Evolutionary conservation across 2,329 filamentous ascomycete genomes (phyloP), one percentile per base, ranked within the genome.

Genomic region (Epicoccum sorghinum): DNA sequence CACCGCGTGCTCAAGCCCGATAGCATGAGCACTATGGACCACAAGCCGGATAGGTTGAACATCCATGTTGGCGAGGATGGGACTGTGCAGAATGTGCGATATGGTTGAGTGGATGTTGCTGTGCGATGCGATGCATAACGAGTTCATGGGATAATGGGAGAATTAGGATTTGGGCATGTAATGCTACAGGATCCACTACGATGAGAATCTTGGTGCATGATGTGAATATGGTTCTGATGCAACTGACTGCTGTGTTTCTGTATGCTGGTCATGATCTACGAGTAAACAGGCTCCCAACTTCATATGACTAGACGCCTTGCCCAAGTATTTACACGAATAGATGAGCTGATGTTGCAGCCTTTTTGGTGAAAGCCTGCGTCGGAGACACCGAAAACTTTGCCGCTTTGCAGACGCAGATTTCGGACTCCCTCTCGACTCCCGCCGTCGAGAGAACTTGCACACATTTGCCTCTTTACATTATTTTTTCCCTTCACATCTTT

Each of bases 1-100:
- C 78, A 80, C 67, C 76, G 79, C 44, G 70, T 82, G 4, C 57
- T 82, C 36, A 73, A 77, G 70, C 73, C 77, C 37, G 79, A 76
- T 52, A 74, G 75, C 51, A 75, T 80, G 73, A 70, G 67, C 60
- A 80, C 78, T 9, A 75, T 77, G 77, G 80, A 81, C 56, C 67
- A 75, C 62, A 78, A 78, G 61, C 78, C 79, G 7, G 77, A 81
- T 24, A 66, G 79, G 42, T 62, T 82, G 55, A 82, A 81, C 58
- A 74, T 82, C 32, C 79, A 82, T 59, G 78, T 80, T 48, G 74
- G 66, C 38, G 76, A 79, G 9, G 75, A 81, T 50, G 79, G 79
- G 3, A 80, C 77, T 2, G 79, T 82, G 14, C 75, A 69, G 65
- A 79, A 81, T 58, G 77, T 81, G 32, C 76, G 70, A 12, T 76